Conservation (phyloP, 495 filamentous ascomycete genomes). For the Penicillium coffeae region DNA sequence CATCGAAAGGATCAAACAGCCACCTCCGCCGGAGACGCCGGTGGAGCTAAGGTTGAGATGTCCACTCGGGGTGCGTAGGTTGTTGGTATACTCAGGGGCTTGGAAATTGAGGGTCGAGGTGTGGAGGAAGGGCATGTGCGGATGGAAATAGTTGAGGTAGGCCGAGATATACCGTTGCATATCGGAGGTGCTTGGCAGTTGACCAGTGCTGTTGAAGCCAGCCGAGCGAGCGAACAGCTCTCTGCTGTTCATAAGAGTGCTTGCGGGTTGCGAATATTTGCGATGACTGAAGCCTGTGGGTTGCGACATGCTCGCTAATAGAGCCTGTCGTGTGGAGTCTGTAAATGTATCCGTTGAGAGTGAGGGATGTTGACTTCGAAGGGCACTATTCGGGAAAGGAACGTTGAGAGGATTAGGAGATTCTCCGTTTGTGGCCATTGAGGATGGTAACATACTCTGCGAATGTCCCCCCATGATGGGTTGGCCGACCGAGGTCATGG, state of each 20-base stretch:
- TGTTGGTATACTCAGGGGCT: conserved; percentile 61
- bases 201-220: conserved; percentile 46
- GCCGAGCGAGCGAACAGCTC: conserved; percentile 44
- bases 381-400: conserved; percentile 50
- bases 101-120: conserved; percentile 91
- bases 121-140: conserved; percentile 90
- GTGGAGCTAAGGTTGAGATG: conserved; percentile 56
- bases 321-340: conserved; percentile 85
- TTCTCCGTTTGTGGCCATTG: conserved; percentile 53
- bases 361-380: conserved; percentile 60
- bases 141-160: conserved; percentile 93
- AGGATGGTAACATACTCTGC: conserved; percentile 56
- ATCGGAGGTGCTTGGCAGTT: conserved; percentile 82
- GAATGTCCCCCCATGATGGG: conserved; percentile 47
- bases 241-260: conserved; percentile 41
- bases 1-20: conserved; percentile 91
- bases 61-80: conserved; percentile 49
- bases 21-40: conserved; percentile 72
- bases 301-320: conserved; percentile 78
- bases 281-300: conserved; percentile 67
- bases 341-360: conserved; percentile 79
- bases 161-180: conserved; percentile 88
- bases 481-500: conserved; percentile 57
- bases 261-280: conserved; percentile 73
- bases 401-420: conserved; percentile 53